Conservation (phyloP, 2,329 filamentous ascomycete genomes). For the Coccinonectria pachysandricola region DNA sequence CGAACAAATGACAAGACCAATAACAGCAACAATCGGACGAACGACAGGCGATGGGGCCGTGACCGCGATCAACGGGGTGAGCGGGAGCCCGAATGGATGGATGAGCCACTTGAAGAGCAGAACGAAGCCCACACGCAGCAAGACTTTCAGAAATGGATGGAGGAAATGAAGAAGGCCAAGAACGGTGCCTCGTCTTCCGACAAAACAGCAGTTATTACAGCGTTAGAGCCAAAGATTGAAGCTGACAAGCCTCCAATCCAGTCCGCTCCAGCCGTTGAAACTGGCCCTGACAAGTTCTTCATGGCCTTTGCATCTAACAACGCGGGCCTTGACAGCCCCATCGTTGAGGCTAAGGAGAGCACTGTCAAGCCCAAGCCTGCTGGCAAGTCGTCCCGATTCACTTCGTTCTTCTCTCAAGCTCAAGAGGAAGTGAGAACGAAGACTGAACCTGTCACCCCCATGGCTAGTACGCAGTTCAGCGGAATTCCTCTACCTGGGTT, state of each 20-base stretch:
- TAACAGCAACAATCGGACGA: too few relatives aligned
- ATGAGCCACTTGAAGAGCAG: conserved; percentile 60
- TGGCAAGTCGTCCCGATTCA: conserved; percentile 71
- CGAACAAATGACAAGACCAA: conserved; percentile 33
- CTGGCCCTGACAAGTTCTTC: conserved; percentile 71
- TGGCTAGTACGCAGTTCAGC: conserved; percentile 20
- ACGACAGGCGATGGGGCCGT: conserved; percentile 44
- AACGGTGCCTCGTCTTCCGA: conserved; percentile 27
- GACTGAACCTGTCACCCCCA: conserved; percentile 38
- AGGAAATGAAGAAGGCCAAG: conserved; percentile 68
- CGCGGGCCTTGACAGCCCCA: conserved; percentile 36
- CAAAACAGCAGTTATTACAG: conserved; percentile 23
- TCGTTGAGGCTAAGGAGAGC: conserved; percentile 36
- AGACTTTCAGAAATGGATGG: conserved; percentile 92
- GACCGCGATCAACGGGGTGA: conserved; percentile 53
- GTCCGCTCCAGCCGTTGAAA: conserved; percentile 53
- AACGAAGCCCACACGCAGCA: conserved; percentile 69
- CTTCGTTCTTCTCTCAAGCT: conserved; percentile 56
- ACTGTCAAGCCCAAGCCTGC: conserved; percentile 43
- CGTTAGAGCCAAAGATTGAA: conserved; percentile 29
- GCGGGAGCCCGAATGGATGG: conserved; percentile 86
- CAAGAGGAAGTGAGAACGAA: conserved; percentile 42
- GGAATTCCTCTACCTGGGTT: conserved; percentile 7
- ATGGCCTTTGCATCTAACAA: conserved; percentile 37
- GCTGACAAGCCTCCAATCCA: conserved; percentile 44